Percentiles rank a stretch among this genome's conserved stretches.
phyloP scores from a whole-genome alignment of 352 stramenopile genomes.

The Phytophthora pluvialis region DNA sequence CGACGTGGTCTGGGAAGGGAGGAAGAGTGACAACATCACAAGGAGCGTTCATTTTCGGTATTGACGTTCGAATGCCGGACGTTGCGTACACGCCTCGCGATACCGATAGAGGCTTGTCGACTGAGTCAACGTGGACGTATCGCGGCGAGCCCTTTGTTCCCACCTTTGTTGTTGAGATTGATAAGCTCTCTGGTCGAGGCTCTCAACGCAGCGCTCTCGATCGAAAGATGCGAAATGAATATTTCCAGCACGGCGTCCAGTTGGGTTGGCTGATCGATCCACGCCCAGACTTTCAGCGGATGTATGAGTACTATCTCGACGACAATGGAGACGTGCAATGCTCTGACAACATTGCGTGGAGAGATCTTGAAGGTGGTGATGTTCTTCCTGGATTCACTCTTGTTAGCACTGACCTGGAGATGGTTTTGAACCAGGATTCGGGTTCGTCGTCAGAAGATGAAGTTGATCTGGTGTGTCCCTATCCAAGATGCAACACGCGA shows the following conservation, averaged over 20 bases:
- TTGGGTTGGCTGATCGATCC: constrained; percentile 11
- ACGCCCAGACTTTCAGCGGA: constrained; percentile 5
- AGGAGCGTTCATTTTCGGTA: constrained; percentile 14
- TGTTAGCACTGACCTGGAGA: background rate
- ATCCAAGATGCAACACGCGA: too few species aligned
- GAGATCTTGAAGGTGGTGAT: background rate
- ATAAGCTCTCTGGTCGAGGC: constrained; percentile 2
- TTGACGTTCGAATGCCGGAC: constrained; percentile 4
- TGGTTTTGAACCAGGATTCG: constrained; percentile 13
- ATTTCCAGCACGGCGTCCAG: constrained; percentile 6
- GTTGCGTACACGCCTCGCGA: background rate
- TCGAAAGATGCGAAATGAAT: constrained; percentile 12
- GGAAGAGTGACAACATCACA: constrained; percentile 3
- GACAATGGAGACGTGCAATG: constrained; percentile 7
- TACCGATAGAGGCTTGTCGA: too few species aligned
- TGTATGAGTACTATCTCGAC: constrained; percentile 29
- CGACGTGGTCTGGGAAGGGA: background rate
- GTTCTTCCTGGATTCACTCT: constrained; percentile 28
- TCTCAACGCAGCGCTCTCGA: background rate
- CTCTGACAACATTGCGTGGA: background rate
- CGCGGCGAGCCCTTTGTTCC: constrained; percentile 22
- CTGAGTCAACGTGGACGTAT: constrained; percentile 32
- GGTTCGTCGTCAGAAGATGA: constrained; percentile 20
- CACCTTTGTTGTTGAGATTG: background rate
- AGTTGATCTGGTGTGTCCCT: too few species aligned